phyloP scores from a whole-genome alignment of 2,329 filamentous ascomycete species.

The Fusarium piperis region DNA sequence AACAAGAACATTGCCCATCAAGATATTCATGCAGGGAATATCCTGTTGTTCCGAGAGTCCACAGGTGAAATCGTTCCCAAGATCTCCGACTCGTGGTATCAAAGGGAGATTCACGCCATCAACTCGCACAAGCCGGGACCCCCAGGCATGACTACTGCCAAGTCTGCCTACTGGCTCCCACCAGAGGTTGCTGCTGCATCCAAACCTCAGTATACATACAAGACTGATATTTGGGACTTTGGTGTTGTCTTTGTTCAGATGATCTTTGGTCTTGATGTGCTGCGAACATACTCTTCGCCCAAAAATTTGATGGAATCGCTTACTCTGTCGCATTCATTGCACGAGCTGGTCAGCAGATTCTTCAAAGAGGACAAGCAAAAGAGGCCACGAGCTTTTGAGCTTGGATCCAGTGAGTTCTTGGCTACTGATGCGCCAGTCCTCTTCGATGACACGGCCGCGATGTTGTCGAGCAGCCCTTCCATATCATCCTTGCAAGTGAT shows the following conservation, averaged over 20 bases:
- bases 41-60: slow-evolving; percentile 77
- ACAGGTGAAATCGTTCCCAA: slow-evolving; percentile 78
- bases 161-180: slow-evolving; percentile 84
- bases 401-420: slow-evolving; percentile 72
- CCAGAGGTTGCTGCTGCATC: slow-evolving; percentile 76
- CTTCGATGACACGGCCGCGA: slow-evolving; percentile 54
- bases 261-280: slow-evolving; percentile 84
- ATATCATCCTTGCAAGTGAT: slow-evolving; percentile 53
- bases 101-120: slow-evolving; percentile 73
- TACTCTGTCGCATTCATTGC: slow-evolving; percentile 76
- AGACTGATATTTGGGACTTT: slow-evolving; percentile 95
- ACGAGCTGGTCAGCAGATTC: slow-evolving; percentile 83
- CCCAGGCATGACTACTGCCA: slow-evolving; percentile 67
- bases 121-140: slow-evolving; percentile 62
- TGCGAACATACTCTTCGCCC: slow-evolving; percentile 82
- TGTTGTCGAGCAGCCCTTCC: slow-evolving; percentile 55
- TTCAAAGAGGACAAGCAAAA: slow-evolving; percentile 88
- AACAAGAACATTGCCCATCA: slow-evolving; percentile 85
- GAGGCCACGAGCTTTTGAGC: slow-evolving; percentile 81
- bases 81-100: slow-evolving; percentile 77
- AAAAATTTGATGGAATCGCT: slow-evolving; percentile 76
- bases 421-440: slow-evolving; percentile 71
- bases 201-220: slow-evolving; percentile 73
- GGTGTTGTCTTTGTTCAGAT: slow-evolving; percentile 93
- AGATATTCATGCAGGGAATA: slow-evolving; percentile 81